phyloP scores from a whole-genome alignment of 768 basidiomycete genomes.

The Mycena indigotica region DNA sequence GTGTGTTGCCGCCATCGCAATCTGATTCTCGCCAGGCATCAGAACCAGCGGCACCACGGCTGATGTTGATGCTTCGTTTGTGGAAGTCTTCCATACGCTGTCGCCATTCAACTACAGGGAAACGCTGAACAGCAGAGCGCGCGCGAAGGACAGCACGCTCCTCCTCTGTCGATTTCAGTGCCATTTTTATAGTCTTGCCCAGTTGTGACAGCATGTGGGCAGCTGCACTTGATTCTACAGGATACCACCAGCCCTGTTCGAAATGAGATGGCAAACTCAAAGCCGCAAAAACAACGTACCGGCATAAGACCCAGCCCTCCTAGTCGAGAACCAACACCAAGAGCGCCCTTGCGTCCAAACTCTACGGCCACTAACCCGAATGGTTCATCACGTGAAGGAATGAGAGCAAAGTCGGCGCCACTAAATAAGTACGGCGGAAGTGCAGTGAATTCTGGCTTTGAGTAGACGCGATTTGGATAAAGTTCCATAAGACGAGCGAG shows the following conservation, averaged over 20 bases:
- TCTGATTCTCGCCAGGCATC: constrained; percentile 82
- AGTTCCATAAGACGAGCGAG: constrained; percentile 91
- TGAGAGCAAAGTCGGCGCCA: constrained; percentile 93
- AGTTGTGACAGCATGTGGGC: constrained; percentile 94
- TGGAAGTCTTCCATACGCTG: constrained; percentile 96
- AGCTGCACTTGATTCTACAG: constrained; percentile 90
- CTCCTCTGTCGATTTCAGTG: constrained; percentile 85
- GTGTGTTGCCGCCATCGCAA: constrained; percentile 50
- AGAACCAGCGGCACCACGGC: constrained; percentile 65
- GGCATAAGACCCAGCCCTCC: constrained; percentile 97
- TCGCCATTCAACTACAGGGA: constrained; percentile 98
- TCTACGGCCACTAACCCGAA: constrained; percentile 96
- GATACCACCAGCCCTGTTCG: constrained; percentile 77
- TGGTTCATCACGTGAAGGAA: constrained; percentile 94
- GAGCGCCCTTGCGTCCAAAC: constrained; percentile 94
- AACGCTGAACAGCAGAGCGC: constrained; percentile 91
- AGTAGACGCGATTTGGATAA: constrained; percentile 90
- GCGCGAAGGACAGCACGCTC: constrained; percentile 92
- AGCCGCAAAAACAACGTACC: constrained; percentile 75
- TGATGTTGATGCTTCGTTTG: constrained; percentile 73
- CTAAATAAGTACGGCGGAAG: constrained; percentile 92
- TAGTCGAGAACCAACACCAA: constrained; percentile 91
- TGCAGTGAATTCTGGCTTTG: constrained; percentile 96
- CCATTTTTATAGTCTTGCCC: constrained; percentile 93
- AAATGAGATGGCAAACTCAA: constrained; percentile 1